phyloP scores from a whole-genome alignment of 805 yeast species.

The Candida vaughaniae region DNA sequence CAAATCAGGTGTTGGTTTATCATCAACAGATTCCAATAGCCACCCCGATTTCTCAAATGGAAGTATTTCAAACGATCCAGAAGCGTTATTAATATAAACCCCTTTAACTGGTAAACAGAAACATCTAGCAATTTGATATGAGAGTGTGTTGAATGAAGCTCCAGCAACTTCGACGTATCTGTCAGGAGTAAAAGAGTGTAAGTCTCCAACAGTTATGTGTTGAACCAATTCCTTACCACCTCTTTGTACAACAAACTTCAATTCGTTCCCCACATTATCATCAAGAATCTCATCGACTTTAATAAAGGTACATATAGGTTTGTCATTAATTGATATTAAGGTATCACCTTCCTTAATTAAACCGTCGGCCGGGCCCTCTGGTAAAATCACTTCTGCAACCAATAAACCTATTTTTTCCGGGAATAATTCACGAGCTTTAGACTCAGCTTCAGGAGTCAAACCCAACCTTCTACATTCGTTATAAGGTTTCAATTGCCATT shows the following conservation, averaged over 20 bases:
- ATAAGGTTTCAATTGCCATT: slow-evolving; percentile 82
- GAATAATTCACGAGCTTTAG: slow-evolving; percentile 60
- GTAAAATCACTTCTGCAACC: slow-evolving; percentile 78
- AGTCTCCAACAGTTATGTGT: slow-evolving; percentile 61
- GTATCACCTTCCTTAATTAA: slow-evolving; percentile 83
- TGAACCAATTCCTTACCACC: slow-evolving; percentile 62
- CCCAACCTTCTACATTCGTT: slow-evolving; percentile 92
- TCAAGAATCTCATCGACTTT: slow-evolving; percentile 84
- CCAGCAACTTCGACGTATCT: slow-evolving; percentile 82
- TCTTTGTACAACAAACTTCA: slow-evolving; percentile 65
- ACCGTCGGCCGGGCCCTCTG: slow-evolving; percentile 81
- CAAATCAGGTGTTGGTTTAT: slow-evolving; percentile 68
- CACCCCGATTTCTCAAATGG: slow-evolving; percentile 67
- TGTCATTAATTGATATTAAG: slow-evolving; percentile 68
- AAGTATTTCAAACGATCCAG: slow-evolving; percentile 70
- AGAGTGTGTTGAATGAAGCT: slow-evolving; percentile 79
- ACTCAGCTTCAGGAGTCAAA: slow-evolving; percentile 70
- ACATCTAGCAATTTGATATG: slow-evolving; percentile 85
- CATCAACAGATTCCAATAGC: slow-evolving; percentile 77
- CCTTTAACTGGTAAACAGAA: slow-evolving; percentile 84
- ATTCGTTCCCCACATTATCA: slow-evolving; percentile 56
- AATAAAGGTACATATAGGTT: slow-evolving; percentile 64
- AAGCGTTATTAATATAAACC: slow-evolving; percentile 73
- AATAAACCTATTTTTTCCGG: slow-evolving; percentile 78
- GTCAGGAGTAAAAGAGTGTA: slow-evolving; percentile 81